Base-by-base conservation (phyloP, 1,284 basidiomycete species). In the Cryptococcus depauperatus region DNA sequence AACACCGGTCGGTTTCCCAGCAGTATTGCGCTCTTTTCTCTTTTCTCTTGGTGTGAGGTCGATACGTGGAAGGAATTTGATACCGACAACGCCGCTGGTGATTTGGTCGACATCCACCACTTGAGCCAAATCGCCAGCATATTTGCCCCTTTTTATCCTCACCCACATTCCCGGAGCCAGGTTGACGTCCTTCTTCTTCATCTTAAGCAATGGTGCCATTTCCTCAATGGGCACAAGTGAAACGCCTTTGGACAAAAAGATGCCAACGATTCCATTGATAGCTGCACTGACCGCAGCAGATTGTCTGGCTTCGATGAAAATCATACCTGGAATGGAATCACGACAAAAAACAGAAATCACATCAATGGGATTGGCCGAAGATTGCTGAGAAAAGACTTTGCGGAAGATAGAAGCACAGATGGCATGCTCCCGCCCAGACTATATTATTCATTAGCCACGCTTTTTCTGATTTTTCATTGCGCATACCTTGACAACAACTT, bases 21-120 rank as follows among this genome's bases (percentile, higher is more conserved):
- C 82, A 10, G 72, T 69, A 1, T 46, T 44, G 27, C 54, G 53
- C 42, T 76, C 69, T 14, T 72, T 69, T 66, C 85, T 84, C 69
- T 85, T 86, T 51, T 93, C 90, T 47, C 82, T 80, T 21, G 91
- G 91, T 49, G 85, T 89, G 47, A 97, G 76, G 72, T 99, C 95
- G 67, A 99, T 95, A 62, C 95, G 86, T 18, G 93, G 93, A 49
- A 99, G 81, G 65, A 96, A 91, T 67, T 90, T 87, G 59, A 98
- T 76, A 1, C 87, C 90, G 39, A 92, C 85, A 9, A 69, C 61
- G 32, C 64, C 64, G 37, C 52, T 62, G 48, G 90, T 88, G 64
- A 97, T 90, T 44, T 90, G 91, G 50, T 91, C 95, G 50, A 92
- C 79, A 61, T 96, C 92, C 69, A 95, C 77, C 40, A 99, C 87